A percentile compares a stretch with the other conserved stretches of the same genome.
These are phyloP conservation scores for Chamaecyparis obtusa DNA, from an alignment of 75 land plant species.

Conservation along the genomic window DNA sequence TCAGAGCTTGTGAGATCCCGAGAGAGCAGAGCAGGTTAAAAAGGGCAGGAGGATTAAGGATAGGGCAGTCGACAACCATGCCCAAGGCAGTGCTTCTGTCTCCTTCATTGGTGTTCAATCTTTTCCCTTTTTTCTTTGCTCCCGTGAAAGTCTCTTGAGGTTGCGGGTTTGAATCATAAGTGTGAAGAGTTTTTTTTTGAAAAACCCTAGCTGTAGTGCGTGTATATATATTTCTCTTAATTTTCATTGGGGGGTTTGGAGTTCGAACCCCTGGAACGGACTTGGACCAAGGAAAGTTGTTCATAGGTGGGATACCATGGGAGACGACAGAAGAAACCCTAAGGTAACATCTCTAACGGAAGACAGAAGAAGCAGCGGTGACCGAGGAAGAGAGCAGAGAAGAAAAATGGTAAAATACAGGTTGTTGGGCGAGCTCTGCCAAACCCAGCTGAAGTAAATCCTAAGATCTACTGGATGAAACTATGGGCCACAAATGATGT, in stretches of 20 bases:
- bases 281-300: constrained; percentile 80
- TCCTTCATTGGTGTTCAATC: too few relatives aligned
- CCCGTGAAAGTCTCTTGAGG: neutral
- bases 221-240: neutral
- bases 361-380: constrained; percentile 71
- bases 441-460: neutral
- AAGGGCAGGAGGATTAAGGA: too few relatives aligned
- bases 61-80: too few relatives aligned
- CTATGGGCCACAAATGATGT: too few relatives aligned
- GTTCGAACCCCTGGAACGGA: constrained; percentile 34
- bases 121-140: neutral
- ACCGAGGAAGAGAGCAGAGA: constrained; percentile 12
- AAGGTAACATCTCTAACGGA: constrained; percentile 54
- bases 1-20: too few relatives aligned
- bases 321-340: constrained; percentile 79
- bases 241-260: neutral
- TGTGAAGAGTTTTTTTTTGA: neutral
- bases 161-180: neutral
- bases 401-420: too few relatives aligned
- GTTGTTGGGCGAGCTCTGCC: neutral
- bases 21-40: too few relatives aligned
- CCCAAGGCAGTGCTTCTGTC: too few relatives aligned
- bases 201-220: too few relatives aligned
- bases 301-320: constrained; percentile 95
- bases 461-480: too few relatives aligned